These are phyloP conservation scores for Catenaria anguillulae DNA, from an alignment of 371 early-diverging fungal species.

Conservation along the genomic window DNA sequence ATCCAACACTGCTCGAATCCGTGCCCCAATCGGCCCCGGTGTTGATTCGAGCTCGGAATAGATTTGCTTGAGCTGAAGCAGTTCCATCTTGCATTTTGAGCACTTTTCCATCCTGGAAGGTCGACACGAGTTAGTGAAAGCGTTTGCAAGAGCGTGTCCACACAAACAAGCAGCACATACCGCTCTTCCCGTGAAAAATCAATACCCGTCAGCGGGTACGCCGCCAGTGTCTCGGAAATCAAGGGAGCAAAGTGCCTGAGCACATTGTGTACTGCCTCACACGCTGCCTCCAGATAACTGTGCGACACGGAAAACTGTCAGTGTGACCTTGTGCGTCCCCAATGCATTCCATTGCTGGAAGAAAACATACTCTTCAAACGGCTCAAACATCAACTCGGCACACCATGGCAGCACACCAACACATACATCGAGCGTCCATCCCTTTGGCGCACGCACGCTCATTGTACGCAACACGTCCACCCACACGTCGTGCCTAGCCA, in stretches of 20 bases:
- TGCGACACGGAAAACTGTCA: background rate
- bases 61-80: background rate
- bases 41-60: background rate
- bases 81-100: background rate
- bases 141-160: too few relatives aligned
- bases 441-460: background rate
- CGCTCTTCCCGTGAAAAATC: constrained; percentile 6
- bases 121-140: too few relatives aligned
- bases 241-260: background rate
- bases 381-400: constrained; percentile 7
- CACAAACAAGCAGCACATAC: too few relatives aligned
- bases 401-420: constrained; percentile 5
- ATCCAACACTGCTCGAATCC: background rate
- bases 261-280: background rate
- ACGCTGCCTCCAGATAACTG: background rate
- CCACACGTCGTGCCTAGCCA: background rate
- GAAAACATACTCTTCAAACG: constrained; percentile 3
- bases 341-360: too few relatives aligned
- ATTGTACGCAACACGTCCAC: constrained; percentile 2
- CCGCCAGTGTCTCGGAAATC: background rate
- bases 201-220: background rate
- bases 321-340: too few relatives aligned
- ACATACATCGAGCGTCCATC: constrained; percentile 5
- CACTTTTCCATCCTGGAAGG: constrained; percentile 3
- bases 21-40: background rate